Evolutionary conservation across 768 basidiomycete genomes (phyloP), one percentile per base, ranked within the genome.

Genomic region (Psilocybe subaeruginosa): DNA sequence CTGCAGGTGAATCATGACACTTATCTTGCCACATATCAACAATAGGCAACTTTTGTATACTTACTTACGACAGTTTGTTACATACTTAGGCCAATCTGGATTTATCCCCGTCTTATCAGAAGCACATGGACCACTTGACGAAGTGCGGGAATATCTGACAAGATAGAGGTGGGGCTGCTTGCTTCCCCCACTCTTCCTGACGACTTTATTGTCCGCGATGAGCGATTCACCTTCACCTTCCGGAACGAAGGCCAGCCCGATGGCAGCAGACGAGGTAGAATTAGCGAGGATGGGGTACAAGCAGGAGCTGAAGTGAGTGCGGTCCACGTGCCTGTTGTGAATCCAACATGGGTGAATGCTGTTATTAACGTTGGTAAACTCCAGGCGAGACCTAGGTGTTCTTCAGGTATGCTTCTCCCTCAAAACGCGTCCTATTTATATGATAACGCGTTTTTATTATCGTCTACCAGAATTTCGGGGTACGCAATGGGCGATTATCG

Each of bases 221-320:
- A 64, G 61, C 53, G 61, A 62, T 33, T 62, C 63, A 16, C 37
- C 48, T 41, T 53, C 66, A n/a, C 53, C 54, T 19, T 51, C 64
- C 30, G 39, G 33, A 31, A 55, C 48, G 55, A 70, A 67, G 46
- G 68, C 51, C 11, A 54, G 61, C 31, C 65, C 49, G 1, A 65
- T 76, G 69, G 78, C 74, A 5, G 70, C 73, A 29, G 88, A 90
- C 68, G 88, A 89, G 72, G 81, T 76, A 5, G 86, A 87, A 70
- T 74, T 90, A 4, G 86, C 86, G 29, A 75, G 86, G 60, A 86
- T 90, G 86, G 88, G 88, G 16, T 89, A 89, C 73, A 88, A 86
- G 72, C 87, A 89, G 69, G 87, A 89, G 68, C 73, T 90, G 50
- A 84, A 79, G 85, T 88, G 63, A 54, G 81, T 75, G 39, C 41